Evolutionary conservation across 2,329 filamentous ascomycete genomes (phyloP).

Genomic region (Cercospora brassicicola): DNA sequence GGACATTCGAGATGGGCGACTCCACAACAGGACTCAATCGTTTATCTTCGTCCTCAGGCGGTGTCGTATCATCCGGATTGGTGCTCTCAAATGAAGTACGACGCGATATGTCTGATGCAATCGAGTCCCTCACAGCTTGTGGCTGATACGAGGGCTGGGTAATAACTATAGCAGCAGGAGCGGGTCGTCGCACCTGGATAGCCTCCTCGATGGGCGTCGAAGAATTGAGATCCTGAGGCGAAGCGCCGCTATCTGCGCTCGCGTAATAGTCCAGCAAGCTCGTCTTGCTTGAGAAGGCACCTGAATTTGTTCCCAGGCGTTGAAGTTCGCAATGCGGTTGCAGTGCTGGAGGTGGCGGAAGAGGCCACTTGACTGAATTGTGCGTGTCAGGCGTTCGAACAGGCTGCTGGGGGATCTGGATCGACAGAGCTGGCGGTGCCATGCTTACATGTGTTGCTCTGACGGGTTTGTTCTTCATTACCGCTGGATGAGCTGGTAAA

Average conservation of each 20-base stretch:
- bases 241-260: constrained; percentile 31
- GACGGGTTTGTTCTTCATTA: constrained; percentile 3
- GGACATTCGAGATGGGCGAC: constrained; percentile 46
- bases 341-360: constrained; percentile 18
- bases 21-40: constrained; percentile 47
- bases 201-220: constrained; percentile 31
- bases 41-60: constrained; percentile 47
- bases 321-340: not conserved
- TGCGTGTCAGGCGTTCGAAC: not conserved
- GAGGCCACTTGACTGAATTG: constrained; percentile 8
- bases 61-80: constrained; percentile 49
- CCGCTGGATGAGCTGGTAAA: constrained; percentile 23
- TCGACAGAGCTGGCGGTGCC: constrained; percentile 15
- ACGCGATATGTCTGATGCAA: constrained; percentile 36
- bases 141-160: constrained; percentile 31
- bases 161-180: constrained; percentile 28
- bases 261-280: constrained; percentile 38
- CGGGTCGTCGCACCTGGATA: constrained; percentile 26
- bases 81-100: constrained; percentile 50
- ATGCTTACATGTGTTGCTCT: not conserved
- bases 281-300: constrained; percentile 17
- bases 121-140: constrained; percentile 24
- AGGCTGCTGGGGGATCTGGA: constrained; percentile 15
- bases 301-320: constrained; percentile 5
- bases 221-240: constrained; percentile 25